Base-by-base conservation (phyloP, 257 asterid genomes). In the Capsicum chinense region DNA sequence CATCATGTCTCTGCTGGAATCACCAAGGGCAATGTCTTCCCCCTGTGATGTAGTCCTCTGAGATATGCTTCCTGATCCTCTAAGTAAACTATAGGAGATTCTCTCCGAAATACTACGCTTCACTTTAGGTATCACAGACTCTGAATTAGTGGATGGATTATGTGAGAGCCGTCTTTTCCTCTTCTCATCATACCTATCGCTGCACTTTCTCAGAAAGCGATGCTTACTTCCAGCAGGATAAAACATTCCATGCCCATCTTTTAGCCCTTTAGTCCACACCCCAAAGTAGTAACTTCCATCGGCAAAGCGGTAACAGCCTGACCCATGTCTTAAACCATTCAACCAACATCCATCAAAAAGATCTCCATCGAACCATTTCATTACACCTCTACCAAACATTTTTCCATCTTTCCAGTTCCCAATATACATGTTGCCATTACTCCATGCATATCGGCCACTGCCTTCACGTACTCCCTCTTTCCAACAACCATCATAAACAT, bases 271-370 rank as follows among this genome's bases (percentile, higher is more conserved):
- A 66, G 98, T 91, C 99, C 99, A 97, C 70, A 92, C 91, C 79
- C 99, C 99, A 83, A 92, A 92, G 88, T 93, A 97, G 81, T 93
- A 97, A 88, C 97, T 93, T 85, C 97, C 99, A 85, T 95, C 99
- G 16, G 89, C 57, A 86, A 91, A 94, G 76, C 92, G 91, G 71
- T 92, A 93, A 80, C 92, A 91, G 59, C 99, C 99, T 56, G 95
- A 85, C 33, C 99, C 99, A 50, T 97, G 91, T 86, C 93, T 91
- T 85, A 88, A 85, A 66, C 99, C 99, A 62, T 95, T 90, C 42
- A 80, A 89, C 99, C 99, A 97, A 84, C 88, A 92, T 15, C 99
- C 99, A 83, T 97, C 99, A 82, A 90, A 97, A 60, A 93, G 89
- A 87, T 93, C 97, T 12, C 99, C 98, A 83, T 89, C 92, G 83